Base-by-base conservation (phyloP, 2,329 filamentous ascomycete genomes). In the Scedosporium minutisporum region DNA sequence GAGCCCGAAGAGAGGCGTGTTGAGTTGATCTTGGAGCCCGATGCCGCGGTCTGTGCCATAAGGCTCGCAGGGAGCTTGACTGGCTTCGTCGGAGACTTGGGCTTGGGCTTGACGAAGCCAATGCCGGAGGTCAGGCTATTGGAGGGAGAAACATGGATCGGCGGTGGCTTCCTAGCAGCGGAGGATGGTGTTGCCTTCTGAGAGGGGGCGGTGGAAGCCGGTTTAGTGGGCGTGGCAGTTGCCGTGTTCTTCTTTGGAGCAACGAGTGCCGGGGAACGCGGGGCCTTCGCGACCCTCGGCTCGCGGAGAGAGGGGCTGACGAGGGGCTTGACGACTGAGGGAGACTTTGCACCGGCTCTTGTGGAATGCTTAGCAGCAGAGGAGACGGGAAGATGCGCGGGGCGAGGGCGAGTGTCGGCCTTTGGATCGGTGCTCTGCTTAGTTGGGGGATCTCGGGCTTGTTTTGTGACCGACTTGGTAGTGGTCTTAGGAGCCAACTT, bases 1-100 rank as follows among this genome's bases (percentile, higher is more conserved):
- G 58, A 60, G 38, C 58, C 48, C 14, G 48, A 16, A 2, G 48
- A 27, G 29, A 57, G 60, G 4, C 60, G 29, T 29, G 21, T 6
- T 1, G 44, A 55, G 61, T 44, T 59, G 25, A 66, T 77, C 72
- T 87, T 90, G 14, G 85, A 87, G 16, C 82, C 83, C 1, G 85
- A 91, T 0, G 89, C 81, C 25, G 88, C 83, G 3, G 89, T 92
- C 38, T 87, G 88, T 5, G 87, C 86, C 25, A 81, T 88, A 33
- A 91, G 77, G 63, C 87, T 86, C 9, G 87, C 78, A 7, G 88
- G 86, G 1, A 91, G 77, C 63, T 83, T 84, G 60, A 86, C 77
- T 9, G 88, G 87, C 62, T 85, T 83, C 1, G 89, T 91, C 2
- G 87, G 87, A 10, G 88, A 90, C 72, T 85, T 87, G 48, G 80